A percentile compares a stretch with the other conserved stretches of the same genome.
Conservation (phyloP, 805 yeast species). For the Pichia manshurica region DNA sequence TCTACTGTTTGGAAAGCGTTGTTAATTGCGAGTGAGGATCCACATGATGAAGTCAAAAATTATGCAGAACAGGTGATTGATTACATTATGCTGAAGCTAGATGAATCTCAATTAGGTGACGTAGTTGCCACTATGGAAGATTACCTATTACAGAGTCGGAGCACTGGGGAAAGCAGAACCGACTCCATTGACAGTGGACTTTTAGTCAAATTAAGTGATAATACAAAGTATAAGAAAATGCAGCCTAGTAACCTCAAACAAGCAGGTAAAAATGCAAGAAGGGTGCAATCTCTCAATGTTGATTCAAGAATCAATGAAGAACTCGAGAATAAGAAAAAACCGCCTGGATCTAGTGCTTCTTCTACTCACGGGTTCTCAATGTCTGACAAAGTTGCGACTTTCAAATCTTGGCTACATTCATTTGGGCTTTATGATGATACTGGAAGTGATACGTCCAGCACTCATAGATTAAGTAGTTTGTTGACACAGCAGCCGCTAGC, state of each 20-base stretch:
- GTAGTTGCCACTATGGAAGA: slow-evolving; percentile 63
- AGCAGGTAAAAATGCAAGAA: slow-evolving; percentile 10
- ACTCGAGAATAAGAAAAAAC: slow-evolving; percentile 2
- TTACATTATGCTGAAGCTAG: slow-evolving; percentile 55
- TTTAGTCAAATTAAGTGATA: background rate
- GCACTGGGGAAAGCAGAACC: slow-evolving; percentile 2
- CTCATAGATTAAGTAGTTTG: slow-evolving; percentile 21
- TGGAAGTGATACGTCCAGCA: slow-evolving; percentile 19
- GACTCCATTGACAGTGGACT: slow-evolving; percentile 5
- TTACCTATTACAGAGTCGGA: slow-evolving; percentile 47
- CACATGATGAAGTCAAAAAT: slow-evolving; percentile 72
- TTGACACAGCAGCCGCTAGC: slow-evolving; percentile 25
- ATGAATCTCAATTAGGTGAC: slow-evolving; percentile 59
- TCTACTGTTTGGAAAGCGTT: slow-evolving; percentile 85
- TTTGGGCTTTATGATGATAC: slow-evolving; percentile 21
- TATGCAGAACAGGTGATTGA: slow-evolving; percentile 74
- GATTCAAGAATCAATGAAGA: slow-evolving; percentile 12
- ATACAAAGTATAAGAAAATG: slow-evolving; percentile 1
- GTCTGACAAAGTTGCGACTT: slow-evolving; percentile 10
- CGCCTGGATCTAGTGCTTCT: slow-evolving; percentile 11
- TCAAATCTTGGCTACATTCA: slow-evolving; percentile 20
- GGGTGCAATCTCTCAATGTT: slow-evolving; percentile 24
- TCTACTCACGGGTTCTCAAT: slow-evolving; percentile 13
- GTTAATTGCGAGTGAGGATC: slow-evolving; percentile 77
- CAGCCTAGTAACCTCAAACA: slow-evolving; percentile 2